A percentile compares a stretch with the other conserved stretches of the same genome.
Conservation (phyloP, 1,284 basidiomycete genomes). For the Schizophyllum commune region DNA sequence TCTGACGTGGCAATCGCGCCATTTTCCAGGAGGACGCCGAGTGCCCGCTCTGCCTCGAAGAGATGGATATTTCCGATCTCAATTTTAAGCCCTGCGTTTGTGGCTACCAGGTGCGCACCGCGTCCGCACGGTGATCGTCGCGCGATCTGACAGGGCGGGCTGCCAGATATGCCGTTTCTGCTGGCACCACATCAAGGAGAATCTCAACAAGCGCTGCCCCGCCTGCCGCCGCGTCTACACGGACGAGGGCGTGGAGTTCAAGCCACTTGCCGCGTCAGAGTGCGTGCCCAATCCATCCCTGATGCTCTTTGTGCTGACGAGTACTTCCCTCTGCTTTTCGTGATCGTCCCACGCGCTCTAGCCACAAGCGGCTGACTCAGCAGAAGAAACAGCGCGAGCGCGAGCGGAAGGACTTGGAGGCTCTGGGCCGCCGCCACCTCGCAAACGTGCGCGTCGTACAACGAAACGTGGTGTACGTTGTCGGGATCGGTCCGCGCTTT, state of each 20-base stretch:
- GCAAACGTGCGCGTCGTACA: constrained; percentile 95
- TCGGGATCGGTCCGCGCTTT: constrained; percentile 84
- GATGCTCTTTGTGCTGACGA: constrained; percentile 5
- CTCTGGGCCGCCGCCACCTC: constrained; percentile 80
- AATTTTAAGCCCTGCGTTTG: constrained; percentile 99
- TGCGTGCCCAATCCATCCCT: constrained; percentile 35
- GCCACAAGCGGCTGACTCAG: constrained; percentile 91
- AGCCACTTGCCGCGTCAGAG: constrained; percentile 95
- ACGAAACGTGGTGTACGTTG: constrained; percentile 94
- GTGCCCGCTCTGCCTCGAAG: constrained; percentile 97
- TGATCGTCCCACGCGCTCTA: constrained; percentile 23
- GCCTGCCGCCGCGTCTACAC: constrained; percentile 94
- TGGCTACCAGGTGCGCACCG: constrained; percentile 81
- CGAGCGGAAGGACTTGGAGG: constrained; percentile 92
- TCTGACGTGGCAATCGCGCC: constrained; percentile 9
- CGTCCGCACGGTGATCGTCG: constrained; percentile 10
- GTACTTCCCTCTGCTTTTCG: constrained; percentile 1
- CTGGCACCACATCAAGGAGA: constrained; percentile 97
- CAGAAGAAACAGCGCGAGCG: constrained; percentile 95
- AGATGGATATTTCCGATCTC: constrained; percentile 98
- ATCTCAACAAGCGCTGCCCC: constrained; percentile 94
- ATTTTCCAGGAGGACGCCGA: constrained; percentile 85
- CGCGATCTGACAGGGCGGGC: neutral
- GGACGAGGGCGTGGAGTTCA: constrained; percentile 91
- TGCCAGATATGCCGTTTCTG: constrained; percentile 96